Base-by-base conservation (phyloP, 2,329 filamentous ascomycete species). In the Elsinoe necatrix region DNA sequence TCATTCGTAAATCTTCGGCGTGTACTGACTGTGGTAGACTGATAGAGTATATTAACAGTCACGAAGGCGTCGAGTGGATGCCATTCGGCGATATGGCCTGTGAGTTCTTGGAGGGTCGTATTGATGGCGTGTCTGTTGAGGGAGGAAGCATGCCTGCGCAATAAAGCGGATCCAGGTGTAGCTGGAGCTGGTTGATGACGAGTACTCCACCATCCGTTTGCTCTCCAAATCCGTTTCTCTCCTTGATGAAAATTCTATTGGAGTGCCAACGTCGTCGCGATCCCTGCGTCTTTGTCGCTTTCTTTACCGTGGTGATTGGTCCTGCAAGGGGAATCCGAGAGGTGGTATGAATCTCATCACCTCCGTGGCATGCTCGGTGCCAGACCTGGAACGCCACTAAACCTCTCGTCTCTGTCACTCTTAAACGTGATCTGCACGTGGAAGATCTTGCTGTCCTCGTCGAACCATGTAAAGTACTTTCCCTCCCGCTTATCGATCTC, bases 391-490 rank as follows among this genome's bases (percentile, higher is more conserved):
- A 85, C 83, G 64, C 81, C 81, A 65, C 77, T 81, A 65, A 83
- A 97, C 59, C 90, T 80, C 79, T 96, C 92, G 74, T 97, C 93
- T 61, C 93, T 83, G 77, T 98, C 93, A 37, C 93, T 97, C 81
- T 96, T 93, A 75, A 97, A 98, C 78, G 97, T 87, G 62, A 98
- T 81, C 77, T 97, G 93, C 39, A 96, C 82, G 89, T 90, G 97
- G 69, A 95, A 98, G 76, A 97, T 92, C 78, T 95, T 95, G 61
- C 86, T 84, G 71, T 98, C 93, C 59, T 86, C 85, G 73, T 98
- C 93, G 78, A 91, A 98, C 84, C 91, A 97, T 55, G 83, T 86
- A 80, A 92, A 98, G 72, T 91, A 93, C 66, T 85, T 81, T 57
- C 88, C 91, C 63, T 95, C 90, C 21, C 87, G 80, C 65, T 90